phyloP scores from a whole-genome alignment of 768 basidiomycete species.

The Basidioascus undulatus region DNA sequence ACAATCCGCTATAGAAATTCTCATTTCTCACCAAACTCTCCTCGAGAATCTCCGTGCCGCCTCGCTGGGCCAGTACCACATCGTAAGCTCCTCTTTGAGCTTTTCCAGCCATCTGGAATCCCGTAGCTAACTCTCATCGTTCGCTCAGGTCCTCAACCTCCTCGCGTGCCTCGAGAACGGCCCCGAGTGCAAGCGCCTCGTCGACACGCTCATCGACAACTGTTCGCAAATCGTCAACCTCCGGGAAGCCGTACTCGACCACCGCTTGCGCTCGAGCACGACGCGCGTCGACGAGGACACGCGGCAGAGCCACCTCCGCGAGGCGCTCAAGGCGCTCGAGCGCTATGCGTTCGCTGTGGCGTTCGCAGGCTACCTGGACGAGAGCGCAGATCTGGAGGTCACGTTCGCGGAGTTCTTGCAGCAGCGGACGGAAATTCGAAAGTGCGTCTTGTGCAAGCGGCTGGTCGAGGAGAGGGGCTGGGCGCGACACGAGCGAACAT shows the following conservation, averaged over 20 bases:
- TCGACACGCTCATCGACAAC: slow-evolving; percentile 71
- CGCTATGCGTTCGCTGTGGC: slow-evolving; percentile 92
- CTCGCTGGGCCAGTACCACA: slow-evolving; percentile 71
- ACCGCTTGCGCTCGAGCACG: slow-evolving; percentile 51
- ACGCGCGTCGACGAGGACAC: slow-evolving; percentile 38
- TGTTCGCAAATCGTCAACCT: slow-evolving; percentile 56
- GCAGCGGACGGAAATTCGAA: slow-evolving; percentile 76
- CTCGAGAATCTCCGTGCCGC: slow-evolving; percentile 74
- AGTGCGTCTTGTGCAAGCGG: too few relatives aligned
- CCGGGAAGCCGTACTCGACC: slow-evolving; percentile 61
- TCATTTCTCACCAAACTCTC: slow-evolving; percentile 53
- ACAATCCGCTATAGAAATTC: slow-evolving; percentile 57
- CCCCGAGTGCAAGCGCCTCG: slow-evolving; percentile 56
- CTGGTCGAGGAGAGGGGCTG: too few relatives aligned
- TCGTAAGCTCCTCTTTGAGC: too few relatives aligned
- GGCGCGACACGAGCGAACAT: too few relatives aligned
- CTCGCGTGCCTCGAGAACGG: slow-evolving; percentile 84
- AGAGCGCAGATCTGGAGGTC: slow-evolving; percentile 29
- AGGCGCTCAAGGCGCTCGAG: slow-evolving; percentile 52
- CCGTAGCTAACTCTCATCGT: too few relatives aligned
- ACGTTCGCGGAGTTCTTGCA: slow-evolving; percentile 69
- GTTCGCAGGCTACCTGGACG: slow-evolving; percentile 64
- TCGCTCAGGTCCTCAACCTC: slow-evolving; percentile 65
- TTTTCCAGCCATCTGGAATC: too few relatives aligned
- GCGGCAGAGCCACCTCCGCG: not conserved